Evolutionary conservation across 2,329 filamentous ascomycete genomes (phyloP).

Genomic region (Xylaria sp.): DNA sequence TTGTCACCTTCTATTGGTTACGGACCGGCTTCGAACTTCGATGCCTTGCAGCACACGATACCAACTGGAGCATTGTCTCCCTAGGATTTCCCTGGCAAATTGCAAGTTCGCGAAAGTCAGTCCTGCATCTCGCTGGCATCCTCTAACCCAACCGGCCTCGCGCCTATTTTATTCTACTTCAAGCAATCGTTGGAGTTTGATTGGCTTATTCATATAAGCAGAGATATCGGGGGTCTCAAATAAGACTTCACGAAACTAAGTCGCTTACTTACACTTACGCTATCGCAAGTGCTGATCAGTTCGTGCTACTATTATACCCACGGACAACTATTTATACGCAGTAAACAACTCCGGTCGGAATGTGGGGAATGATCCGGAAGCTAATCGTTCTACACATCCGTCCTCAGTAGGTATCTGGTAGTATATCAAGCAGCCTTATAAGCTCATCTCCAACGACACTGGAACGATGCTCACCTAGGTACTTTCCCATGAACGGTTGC

Average conservation of each 20-base stretch:
- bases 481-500: not conserved
- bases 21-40: conserved; percentile 34
- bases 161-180: conserved; percentile 5
- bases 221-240: not conserved
- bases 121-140: conserved; percentile 11
- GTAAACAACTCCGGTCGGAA: conserved; percentile 4
- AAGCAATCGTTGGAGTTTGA: too few relatives aligned
- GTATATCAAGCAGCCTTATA: conserved; percentile 13
- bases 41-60: conserved; percentile 39
- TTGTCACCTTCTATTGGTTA: conserved; percentile 39
- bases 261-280: conserved; percentile 14
- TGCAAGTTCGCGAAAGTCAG: conserved; percentile 12
- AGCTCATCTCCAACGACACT: not conserved
- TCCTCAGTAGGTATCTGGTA: not conserved
- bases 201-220: not conserved
- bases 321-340: not conserved
- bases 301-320: not conserved
- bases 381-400: not conserved
- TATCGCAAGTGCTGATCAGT: conserved; percentile 38
- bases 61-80: conserved; percentile 27
- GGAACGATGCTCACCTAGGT: not conserved
- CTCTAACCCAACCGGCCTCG: conserved; percentile 13
- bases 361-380: conserved; percentile 13
- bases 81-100: conserved; percentile 26
- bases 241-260: not conserved